Evolutionary conservation across 371 early-diverging fungal genomes (phyloP), one percentile per base, ranked within the genome.

Genomic region (Actinomortierella ambigua): DNA sequence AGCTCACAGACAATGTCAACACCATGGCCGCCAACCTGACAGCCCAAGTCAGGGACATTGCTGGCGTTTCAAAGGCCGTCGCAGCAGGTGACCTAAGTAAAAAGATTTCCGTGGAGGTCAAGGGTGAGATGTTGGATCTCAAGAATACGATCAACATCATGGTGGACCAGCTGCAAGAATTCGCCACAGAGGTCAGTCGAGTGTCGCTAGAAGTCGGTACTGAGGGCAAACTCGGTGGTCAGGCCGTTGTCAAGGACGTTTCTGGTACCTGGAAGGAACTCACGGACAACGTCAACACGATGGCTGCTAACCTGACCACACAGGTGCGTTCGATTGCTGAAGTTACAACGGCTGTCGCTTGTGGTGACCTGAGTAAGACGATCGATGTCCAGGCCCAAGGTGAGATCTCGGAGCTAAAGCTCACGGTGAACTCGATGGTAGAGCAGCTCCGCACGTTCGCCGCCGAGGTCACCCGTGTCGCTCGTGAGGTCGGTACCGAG

Each of bases 401-500:
- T 48, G 88, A 76, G 77, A 82, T 61, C 69, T 48, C 61, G 2
- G 83, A 82, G 6, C 44, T 82, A 7, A 82, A 79, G 17, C 62
- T 76, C 3, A 80, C 78, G 9, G 73, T 82, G 4, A 82, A 82
- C 27, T 58, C 58, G 23, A 80, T 81, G 83, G 76, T 76, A 20
- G 78, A 69, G 41, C 82, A 52, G 50, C 63, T 87, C 3, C 62
- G 70, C 29, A 75, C 77, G 0, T 82, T 86, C 61, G 78, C 82
- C 3, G 63, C 78, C 1, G 86, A 88, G 70, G 87, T 88, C 1
- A 84, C 82, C n/a, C 75, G 88, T 40, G 88, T 88, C 0, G 79
- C 88, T 0, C 70, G 68, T 44, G 84, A 84, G 59, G 86, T 86
- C 26, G 88, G 88, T 1, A 85, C 88, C 0, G 88, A 89, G 9